A percentile compares a stretch with the other conserved stretches of the same genome.
phyloP scores from a whole-genome alignment of 2,329 filamentous ascomycete genomes.

The Penicillium sp. region DNA sequence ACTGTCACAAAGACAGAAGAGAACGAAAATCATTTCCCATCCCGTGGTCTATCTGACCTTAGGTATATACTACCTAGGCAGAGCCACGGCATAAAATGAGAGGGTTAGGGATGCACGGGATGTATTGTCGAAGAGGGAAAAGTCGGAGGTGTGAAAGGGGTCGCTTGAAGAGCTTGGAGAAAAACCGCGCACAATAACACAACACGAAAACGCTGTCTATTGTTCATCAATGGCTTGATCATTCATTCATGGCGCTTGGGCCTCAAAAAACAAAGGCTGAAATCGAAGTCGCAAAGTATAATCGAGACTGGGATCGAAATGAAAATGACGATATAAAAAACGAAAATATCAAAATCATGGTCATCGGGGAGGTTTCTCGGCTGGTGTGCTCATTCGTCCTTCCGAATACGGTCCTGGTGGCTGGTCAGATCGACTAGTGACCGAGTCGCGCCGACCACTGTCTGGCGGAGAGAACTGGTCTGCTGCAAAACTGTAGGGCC shows the following conservation, averaged over 20 bases:
- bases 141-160: neutral
- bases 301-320: neutral
- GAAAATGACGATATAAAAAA: conserved; percentile 3
- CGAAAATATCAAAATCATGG: conserved; percentile 4
- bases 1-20: conserved; percentile 1
- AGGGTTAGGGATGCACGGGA: neutral
- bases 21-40: neutral
- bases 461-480: conserved; percentile 28
- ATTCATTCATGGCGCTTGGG: conserved; percentile 19
- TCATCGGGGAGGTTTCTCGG: conserved; percentile 14
- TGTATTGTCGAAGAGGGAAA: neutral
- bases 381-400: conserved; percentile 19
- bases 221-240: conserved; percentile 29
- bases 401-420: conserved; percentile 20
- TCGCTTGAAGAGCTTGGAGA: conserved; percentile 9
- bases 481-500: conserved; percentile 16
- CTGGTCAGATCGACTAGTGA: conserved; percentile 23
- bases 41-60: neutral
- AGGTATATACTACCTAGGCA: neutral
- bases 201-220: conserved; percentile 30
- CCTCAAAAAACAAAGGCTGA: conserved; percentile 1
- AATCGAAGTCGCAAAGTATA: conserved; percentile 2
- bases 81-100: neutral
- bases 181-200: conserved; percentile 16
- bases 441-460: conserved; percentile 26